Evolutionary conservation across 2,329 filamentous ascomycete species (phyloP).

Genomic region (Bipolaris sorokiniana): DNA sequence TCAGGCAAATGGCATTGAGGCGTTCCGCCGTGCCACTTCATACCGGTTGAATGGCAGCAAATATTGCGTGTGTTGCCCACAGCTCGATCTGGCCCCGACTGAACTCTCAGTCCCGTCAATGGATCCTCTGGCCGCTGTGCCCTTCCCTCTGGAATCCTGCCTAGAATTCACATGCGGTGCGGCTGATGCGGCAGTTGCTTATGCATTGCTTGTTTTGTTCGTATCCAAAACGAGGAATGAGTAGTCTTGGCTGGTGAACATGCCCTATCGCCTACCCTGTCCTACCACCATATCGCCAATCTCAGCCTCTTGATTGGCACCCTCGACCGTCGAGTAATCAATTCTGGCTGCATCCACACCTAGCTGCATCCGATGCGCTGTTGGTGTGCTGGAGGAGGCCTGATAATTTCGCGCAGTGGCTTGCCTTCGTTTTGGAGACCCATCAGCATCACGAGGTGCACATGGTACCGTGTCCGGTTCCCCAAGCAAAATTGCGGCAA

Average conservation of each 20-base stretch:
- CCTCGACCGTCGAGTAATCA: conserved; percentile 3
- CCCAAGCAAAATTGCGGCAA: conserved; percentile 4
- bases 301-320: conserved; percentile 7
- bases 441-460: conserved; percentile 7
- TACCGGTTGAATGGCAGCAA: conserved; percentile 12
- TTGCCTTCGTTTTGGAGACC: not conserved
- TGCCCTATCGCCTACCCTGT: conserved; percentile 5
- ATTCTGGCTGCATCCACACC: conserved; percentile 2
- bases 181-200: conserved; percentile 16
- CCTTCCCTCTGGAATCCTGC: not conserved
- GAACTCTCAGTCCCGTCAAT: not conserved
- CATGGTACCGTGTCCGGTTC: not conserved
- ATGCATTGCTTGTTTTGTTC: conserved; percentile 14
- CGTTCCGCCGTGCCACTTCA: not conserved
- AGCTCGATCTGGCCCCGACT: conserved; percentile 1
- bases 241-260: conserved; percentile 8
- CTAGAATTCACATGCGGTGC: conserved; percentile 1
- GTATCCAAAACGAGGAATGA: conserved; percentile 2
- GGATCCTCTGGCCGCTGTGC: conserved; percentile 7
- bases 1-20: conserved; percentile 1
- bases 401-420: conserved; percentile 4
- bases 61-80: conserved; percentile 4
- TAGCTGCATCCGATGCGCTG: conserved; percentile 1
- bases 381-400: conserved; percentile 1
- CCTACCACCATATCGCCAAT: conserved; percentile 8